These are phyloP conservation scores for Fraxinus sp. DNA, from an alignment of 305 asterid genomes.

Conservation along the genomic window DNA sequence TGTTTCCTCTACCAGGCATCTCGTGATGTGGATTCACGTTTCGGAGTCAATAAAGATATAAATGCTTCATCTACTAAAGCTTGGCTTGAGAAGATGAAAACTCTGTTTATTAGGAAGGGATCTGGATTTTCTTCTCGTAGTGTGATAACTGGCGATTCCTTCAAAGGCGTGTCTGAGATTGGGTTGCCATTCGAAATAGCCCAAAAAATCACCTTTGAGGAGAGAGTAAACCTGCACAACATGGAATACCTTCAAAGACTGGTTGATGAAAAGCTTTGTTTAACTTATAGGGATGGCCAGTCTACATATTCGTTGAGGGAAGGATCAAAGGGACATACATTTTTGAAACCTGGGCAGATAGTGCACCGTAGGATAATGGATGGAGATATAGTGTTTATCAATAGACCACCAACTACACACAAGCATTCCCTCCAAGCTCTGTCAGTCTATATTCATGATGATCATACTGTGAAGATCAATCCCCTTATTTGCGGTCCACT, in stretches of 20 bases:
- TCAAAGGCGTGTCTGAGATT: constrained; percentile 83
- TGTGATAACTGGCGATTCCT: constrained; percentile 95
- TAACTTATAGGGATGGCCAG: constrained; percentile 76
- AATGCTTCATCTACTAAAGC: constrained; percentile 80
- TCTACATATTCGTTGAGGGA: constrained; percentile 80
- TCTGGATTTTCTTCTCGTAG: constrained; percentile 97
- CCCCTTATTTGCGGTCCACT: constrained; percentile 93
- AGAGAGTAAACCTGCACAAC: constrained; percentile 80
- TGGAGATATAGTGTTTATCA: constrained; percentile 87
- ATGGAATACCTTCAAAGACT: constrained; percentile 69
- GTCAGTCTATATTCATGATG: constrained; percentile 77
- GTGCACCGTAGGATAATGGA: constrained; percentile 92
- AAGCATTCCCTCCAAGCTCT: constrained; percentile 93
- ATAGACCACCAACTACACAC: constrained; percentile 97
- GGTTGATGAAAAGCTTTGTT: constrained; percentile 83
- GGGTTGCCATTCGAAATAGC: constrained; percentile 91
- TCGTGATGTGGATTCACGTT: constrained; percentile 87
- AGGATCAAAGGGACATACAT: constrained; percentile 94
- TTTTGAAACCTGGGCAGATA: constrained; percentile 83
- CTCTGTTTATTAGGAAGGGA: constrained; percentile 90
- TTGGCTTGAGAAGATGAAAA: constrained; percentile 98
- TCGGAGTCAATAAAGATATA: constrained; percentile 66
- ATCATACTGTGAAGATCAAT: constrained; percentile 89
- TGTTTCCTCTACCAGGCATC: constrained; percentile 58
- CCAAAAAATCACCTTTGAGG: constrained; percentile 87